Evolutionary conservation across 2,329 filamentous ascomycete genomes (phyloP).

Genomic region (Botryotinia globosa): DNA sequence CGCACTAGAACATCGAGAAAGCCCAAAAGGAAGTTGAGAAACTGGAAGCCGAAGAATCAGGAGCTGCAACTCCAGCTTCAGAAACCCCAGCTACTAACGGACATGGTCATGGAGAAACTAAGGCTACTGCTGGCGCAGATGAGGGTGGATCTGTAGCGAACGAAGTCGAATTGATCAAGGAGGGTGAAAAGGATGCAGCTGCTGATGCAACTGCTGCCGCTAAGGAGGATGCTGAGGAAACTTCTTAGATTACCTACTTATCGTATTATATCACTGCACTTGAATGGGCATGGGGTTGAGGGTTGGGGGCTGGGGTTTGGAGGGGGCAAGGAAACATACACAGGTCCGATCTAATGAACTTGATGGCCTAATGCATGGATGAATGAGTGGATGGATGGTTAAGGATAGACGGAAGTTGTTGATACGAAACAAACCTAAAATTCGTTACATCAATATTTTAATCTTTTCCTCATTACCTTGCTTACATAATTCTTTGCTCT

Average conservation of each 20-base stretch:
- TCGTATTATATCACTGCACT: not conserved
- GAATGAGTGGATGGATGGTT: not conserved
- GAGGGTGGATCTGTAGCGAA: slow-evolving; percentile 35
- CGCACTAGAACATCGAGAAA: slow-evolving; percentile 83
- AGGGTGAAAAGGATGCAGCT: slow-evolving; percentile 55
- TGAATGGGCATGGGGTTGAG: not conserved
- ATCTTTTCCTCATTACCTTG: not conserved
- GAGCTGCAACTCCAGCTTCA: slow-evolving; percentile 40
- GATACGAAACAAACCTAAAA: not conserved
- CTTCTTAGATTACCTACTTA: slow-evolving; percentile 8
- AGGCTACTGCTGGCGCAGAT: slow-evolving; percentile 35
- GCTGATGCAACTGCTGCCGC: slow-evolving; percentile 59
- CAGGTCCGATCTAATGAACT: not conserved
- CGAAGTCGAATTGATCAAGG: slow-evolving; percentile 42
- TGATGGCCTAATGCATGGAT: not conserved
- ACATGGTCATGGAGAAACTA: slow-evolving; percentile 51
- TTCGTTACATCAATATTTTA: slow-evolving; percentile 1
- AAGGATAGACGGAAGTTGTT: not conserved
- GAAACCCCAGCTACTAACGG: slow-evolving; percentile 47
- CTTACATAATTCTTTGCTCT: not conserved
- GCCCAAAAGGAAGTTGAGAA: slow-evolving; percentile 93
- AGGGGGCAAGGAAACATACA: not conserved
- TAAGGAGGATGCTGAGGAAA: slow-evolving; percentile 51
- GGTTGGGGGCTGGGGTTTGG: not conserved
- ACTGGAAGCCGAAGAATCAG: slow-evolving; percentile 66